A percentile compares a stretch with the other conserved stretches of the same genome.
Evolutionary conservation across 345 rosid genomes (phyloP).

Genomic region (Jatropha curcas): DNA sequence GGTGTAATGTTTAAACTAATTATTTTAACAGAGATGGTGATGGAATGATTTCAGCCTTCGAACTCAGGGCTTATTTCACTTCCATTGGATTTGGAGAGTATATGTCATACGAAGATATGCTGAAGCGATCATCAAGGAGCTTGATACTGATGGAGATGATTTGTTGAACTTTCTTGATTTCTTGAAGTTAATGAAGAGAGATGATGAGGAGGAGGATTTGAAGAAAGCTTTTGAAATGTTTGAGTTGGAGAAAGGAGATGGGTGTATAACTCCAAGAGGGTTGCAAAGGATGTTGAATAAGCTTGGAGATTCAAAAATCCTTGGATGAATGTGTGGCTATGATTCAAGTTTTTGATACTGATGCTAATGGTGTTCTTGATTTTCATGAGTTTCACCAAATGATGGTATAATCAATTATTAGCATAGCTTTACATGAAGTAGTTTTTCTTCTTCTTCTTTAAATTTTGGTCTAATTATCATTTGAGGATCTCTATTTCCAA

Average conservation of each 20-base stretch:
- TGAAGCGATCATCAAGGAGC: background rate
- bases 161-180: background rate
- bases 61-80: background rate
- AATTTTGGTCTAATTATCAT: too few species aligned
- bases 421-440: too few species aligned
- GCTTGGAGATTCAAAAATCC: background rate
- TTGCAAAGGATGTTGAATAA: background rate
- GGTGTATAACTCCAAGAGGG: background rate
- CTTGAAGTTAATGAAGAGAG: background rate
- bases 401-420: too few species aligned
- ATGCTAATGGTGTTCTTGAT: too few species aligned
- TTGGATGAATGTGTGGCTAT: background rate
- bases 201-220: background rate
- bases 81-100: background rate
- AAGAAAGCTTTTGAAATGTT: background rate
- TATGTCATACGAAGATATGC: background rate
- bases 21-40: background rate
- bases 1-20: too few species aligned
- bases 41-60: background rate
- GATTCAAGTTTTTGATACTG: background rate
- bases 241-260: background rate
- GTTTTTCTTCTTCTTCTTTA: too few species aligned
- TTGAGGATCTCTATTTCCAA: too few species aligned
- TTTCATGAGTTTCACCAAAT: too few species aligned
- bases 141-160: background rate